phyloP scores from a whole-genome alignment of 2,329 filamentous ascomycete species.

The Curvularia sp. region DNA sequence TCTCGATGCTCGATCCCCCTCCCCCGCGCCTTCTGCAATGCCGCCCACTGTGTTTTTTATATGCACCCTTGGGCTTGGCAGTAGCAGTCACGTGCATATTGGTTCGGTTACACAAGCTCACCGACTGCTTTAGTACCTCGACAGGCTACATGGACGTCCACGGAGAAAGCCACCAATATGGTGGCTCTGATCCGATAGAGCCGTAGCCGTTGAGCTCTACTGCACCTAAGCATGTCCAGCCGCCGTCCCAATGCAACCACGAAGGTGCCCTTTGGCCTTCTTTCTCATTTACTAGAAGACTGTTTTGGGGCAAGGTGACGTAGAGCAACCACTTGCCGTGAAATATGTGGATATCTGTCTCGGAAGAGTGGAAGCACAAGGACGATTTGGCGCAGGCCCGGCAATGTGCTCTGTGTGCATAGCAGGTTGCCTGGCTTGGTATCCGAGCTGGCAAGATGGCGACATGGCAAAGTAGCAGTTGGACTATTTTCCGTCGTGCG shows the following conservation, averaged over 20 bases:
- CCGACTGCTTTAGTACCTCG: constrained; percentile 30
- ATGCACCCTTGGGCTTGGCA: neutral
- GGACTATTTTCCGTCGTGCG: constrained; percentile 29
- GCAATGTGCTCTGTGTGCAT: constrained; percentile 19
- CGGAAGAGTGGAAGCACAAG: neutral
- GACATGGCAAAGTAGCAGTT: constrained; percentile 13
- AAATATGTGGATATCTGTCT: neutral
- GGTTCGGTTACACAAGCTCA: constrained; percentile 34
- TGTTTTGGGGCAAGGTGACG: neutral
- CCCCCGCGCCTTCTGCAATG: constrained; percentile 44
- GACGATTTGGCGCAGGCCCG: constrained; percentile 13
- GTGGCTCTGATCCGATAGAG: constrained; percentile 10
- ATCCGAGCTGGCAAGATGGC: constrained; percentile 13
- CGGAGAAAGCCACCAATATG: constrained; percentile 37
- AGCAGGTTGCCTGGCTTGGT: constrained; percentile 29
- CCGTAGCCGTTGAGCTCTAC: constrained; percentile 31
- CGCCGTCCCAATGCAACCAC: constrained; percentile 22
- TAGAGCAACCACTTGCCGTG: neutral
- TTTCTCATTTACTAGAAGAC: neutral
- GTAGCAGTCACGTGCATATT: neutral
- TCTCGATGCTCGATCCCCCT: too few relatives aligned
- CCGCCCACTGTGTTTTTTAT: constrained; percentile 20
- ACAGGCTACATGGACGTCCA: constrained; percentile 21
- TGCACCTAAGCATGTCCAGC: neutral
- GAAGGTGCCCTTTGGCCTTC: neutral